A percentile compares a stretch with the other conserved stretches of the same genome.
Evolutionary conservation across 805 yeast species (phyloP).

Genomic region (Kazachstania martiniae): DNA sequence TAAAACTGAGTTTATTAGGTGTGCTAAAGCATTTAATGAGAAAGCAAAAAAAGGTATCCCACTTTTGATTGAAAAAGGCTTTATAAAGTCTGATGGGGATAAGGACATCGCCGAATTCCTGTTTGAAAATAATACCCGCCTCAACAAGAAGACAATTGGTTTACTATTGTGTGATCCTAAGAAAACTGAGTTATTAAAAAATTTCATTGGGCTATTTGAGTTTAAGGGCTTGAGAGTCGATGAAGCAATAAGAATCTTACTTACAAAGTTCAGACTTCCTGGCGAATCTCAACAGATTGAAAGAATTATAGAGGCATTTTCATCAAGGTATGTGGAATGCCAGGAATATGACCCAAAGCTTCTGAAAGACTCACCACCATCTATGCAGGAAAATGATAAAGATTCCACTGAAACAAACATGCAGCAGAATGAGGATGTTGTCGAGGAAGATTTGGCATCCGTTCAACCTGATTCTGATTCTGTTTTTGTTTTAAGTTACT

Average conservation of each 20-base stretch:
- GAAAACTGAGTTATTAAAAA: constrained; percentile 45
- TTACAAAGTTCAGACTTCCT: constrained; percentile 81
- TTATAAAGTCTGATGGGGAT: constrained; percentile 44
- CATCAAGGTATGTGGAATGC: constrained; percentile 63
- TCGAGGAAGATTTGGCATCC: constrained; percentile 27
- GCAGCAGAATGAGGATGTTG: constrained; percentile 10
- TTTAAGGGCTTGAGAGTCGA: constrained; percentile 76
- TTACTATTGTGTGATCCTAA: constrained; percentile 72
- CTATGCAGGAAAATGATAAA: too few relatives aligned
- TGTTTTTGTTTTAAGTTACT: constrained; percentile 80
- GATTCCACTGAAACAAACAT: neutral
- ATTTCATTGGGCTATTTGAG: constrained; percentile 63
- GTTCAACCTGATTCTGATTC: constrained; percentile 76
- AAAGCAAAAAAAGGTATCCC: constrained; percentile 70
- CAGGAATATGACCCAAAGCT: constrained; percentile 37
- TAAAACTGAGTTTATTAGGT: constrained; percentile 68
- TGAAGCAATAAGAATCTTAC: constrained; percentile 75
- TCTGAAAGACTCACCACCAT: too few relatives aligned
- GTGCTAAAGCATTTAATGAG: constrained; percentile 65
- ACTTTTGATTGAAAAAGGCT: constrained; percentile 51
- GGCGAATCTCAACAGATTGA: constrained; percentile 98
- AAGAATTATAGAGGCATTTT: constrained; percentile 77
- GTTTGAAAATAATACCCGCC: constrained; percentile 64
- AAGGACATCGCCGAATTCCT: constrained; percentile 66
- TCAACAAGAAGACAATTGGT: constrained; percentile 83